Base-by-base conservation (phyloP, 139 green algal genomes). In the Astrephomene gubernaculifera region DNA sequence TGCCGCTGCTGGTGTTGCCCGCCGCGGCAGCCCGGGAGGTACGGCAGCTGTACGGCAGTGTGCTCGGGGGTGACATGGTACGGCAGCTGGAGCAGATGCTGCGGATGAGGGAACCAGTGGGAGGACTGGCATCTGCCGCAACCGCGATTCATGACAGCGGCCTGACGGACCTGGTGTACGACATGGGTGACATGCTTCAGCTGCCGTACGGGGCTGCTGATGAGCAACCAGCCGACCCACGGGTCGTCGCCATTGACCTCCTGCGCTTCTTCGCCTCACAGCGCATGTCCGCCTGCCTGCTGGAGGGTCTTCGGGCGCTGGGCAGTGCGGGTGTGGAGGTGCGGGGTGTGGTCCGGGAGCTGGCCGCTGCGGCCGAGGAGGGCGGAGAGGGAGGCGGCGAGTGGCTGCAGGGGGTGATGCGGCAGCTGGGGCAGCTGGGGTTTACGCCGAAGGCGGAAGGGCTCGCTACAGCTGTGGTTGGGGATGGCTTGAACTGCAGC, bases 1-100 rank as follows among this genome's bases (percentile, higher is more conserved):
- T 78, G 70, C 70, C 70, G 6, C 70, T 78, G 70, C 43, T 78
- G 44, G 70, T 78, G 6, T 44, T 78, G 27, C 43, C 70, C 3
- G 29, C 1, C 8, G 70, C 43, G 2, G 70, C 68, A 3, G 68
- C 68, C 22, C 3, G 17, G 22, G 68, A 75, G 39, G 39, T 75
- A 36, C 39, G 22, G 44, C 70, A 78, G 39, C 8, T 78, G 70
- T 41, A 78, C 70, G 70, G 10, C 27, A n/a, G 21, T 36, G 22
- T 19, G 24, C 21, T 36, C 1, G 39, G 39, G 17, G 24, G 39
- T 25, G 68, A 3, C 35, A 5, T 17, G 29, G 29, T 69, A n/a
- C 35, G n/a, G 10, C 3, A 7, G 8, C 61, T 69, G 29, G 61
- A 69, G 29, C 29, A 17, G n/a, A 4, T 41, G 29, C 17, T 41